A percentile compares a stretch with the other conserved stretches of the same genome.
Conservation (phyloP, 2,329 filamentous ascomycete genomes). For the Paraphoma sp. region DNA sequence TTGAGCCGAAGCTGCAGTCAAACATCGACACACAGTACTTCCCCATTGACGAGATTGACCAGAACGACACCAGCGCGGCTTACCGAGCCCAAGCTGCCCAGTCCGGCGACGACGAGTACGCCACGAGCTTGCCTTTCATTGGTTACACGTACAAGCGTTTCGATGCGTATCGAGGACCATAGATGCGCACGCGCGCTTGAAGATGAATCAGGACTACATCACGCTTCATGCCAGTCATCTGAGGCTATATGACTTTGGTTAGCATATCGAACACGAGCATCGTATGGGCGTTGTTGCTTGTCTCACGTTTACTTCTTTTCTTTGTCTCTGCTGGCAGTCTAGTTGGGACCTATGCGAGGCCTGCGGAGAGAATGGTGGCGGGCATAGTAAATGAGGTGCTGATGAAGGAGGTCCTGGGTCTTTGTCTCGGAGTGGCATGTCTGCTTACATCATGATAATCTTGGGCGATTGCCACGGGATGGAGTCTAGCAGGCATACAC, state of each 20-base stretch:
- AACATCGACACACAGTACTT: conserved; percentile 98
- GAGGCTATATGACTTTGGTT: not conserved
- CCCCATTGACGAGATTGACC: conserved; percentile 97
- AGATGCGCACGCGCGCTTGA: conserved; percentile 13
- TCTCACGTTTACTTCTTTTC: conserved; percentile 3
- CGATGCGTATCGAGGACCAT: conserved; percentile 64
- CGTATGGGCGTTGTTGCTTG: conserved; percentile 18
- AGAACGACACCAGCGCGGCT: conserved; percentile 89
- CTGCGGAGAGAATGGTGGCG: not conserved
- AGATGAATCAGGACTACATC: not conserved
- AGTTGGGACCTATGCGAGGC: no score
- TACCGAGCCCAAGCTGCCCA: conserved; percentile 83
- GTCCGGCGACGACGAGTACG: conserved; percentile 75
- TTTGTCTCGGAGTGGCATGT: not conserved
- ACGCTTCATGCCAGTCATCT: not conserved
- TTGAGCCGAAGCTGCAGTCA: conserved; percentile 90
- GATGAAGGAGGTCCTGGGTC: not conserved
- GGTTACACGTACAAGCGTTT: conserved; percentile 99
- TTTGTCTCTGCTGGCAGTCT: not conserved
- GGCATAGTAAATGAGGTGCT: not conserved
- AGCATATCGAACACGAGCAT: conserved; percentile 21
- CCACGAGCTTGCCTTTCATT: conserved; percentile 94
- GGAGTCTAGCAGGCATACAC: not conserved
- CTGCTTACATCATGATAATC: not conserved
- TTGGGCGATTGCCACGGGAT: not conserved